Base-by-base conservation (phyloP, 1,139 yeast species). In the Scheffersomyces cryptocercus region DNA sequence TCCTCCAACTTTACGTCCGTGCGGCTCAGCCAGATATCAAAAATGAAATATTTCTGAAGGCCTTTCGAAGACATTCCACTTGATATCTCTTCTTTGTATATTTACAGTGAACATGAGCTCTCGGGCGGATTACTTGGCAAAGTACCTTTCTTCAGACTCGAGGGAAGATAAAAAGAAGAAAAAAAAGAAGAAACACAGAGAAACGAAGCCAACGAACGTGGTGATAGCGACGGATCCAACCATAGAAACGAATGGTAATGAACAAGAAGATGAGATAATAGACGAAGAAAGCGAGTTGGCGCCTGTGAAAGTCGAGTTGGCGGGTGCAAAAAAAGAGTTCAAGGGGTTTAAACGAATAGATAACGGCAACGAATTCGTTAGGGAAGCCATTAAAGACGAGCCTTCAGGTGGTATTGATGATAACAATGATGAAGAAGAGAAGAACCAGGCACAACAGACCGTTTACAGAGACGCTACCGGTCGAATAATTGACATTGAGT, bases 381-480 rank as follows among this genome's bases (percentile, higher is more conserved):
- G 44, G 4, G 46, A 29, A n/a, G 31, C 26, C 24, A 16, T 35
- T 20, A 14, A 7, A 13, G 28, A 31, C 10, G 14, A 38, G 38
- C 38, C 32, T 37, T 39, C 28, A 42, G 45, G 35, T 41, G 34
- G 28, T 41, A 32, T 7, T 32, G 39, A 37, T 28, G 35, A 46
- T 16, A 35, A 28, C 9, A 42, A 39, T 20, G 37, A 42, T 28
- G 38, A 15, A 29, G 35, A 37, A 15, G 20, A 40, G 14, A 39
- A 29, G 8, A 35, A 33, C 5, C 44, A 48, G 9, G 41, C 49
- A 30, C 55, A 59, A 12, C 68, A 70, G 39, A 82, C 88, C 0
- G 72, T 84, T 0, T 79, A 79, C 55, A 71, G 93, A 68, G 89
- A 85, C 56, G 66, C 73, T 3, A 57, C 71, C 2, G 91, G 91